phyloP scores from a whole-genome alignment of 257 asterid genomes.

The Craterostigma plantagineum region DNA sequence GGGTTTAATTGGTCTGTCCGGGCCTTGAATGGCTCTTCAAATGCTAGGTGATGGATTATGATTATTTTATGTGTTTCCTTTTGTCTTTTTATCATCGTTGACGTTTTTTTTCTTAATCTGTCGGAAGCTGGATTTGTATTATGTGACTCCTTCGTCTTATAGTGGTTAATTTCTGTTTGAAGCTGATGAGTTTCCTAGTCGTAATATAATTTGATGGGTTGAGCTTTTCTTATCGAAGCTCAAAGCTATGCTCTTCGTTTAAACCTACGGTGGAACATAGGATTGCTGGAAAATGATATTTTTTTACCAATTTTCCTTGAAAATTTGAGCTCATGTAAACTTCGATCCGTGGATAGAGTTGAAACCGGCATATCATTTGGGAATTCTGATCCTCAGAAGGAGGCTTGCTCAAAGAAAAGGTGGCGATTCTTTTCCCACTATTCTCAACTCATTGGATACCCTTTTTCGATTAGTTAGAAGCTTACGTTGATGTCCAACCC shows the following conservation, averaged over 20 bases:
- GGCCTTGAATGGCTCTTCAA: conserved; percentile 36
- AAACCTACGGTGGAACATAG: not conserved
- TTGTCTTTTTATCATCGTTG: not conserved
- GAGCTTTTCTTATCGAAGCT: too few relatives aligned
- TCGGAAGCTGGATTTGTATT: too few relatives aligned
- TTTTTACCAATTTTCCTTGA: not conserved
- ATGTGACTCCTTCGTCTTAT: too few relatives aligned
- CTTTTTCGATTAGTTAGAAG: not conserved
- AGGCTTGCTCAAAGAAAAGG: conserved; percentile 45
- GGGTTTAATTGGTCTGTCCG: conserved; percentile 65
- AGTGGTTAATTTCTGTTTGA: too few relatives aligned
- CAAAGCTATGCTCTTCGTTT: too few relatives aligned
- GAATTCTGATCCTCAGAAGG: conserved; percentile 37
- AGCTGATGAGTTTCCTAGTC: too few relatives aligned
- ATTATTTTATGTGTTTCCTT: not conserved
- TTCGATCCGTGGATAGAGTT: conserved; percentile 15
- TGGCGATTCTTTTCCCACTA: conserved; percentile 6
- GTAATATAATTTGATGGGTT: too few relatives aligned
- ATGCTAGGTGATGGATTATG: conserved; percentile 28
- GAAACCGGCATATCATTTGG: conserved; percentile 41
- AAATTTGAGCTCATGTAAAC: not conserved
- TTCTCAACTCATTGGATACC: not conserved
- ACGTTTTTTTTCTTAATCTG: not conserved
- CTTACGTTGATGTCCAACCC: not conserved
- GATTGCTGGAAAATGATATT: not conserved